Evolutionary conservation across 257 asterid genomes (phyloP), one percentile per base, ranked within the genome.

Genomic region (Primulina huaijiensis): DNA sequence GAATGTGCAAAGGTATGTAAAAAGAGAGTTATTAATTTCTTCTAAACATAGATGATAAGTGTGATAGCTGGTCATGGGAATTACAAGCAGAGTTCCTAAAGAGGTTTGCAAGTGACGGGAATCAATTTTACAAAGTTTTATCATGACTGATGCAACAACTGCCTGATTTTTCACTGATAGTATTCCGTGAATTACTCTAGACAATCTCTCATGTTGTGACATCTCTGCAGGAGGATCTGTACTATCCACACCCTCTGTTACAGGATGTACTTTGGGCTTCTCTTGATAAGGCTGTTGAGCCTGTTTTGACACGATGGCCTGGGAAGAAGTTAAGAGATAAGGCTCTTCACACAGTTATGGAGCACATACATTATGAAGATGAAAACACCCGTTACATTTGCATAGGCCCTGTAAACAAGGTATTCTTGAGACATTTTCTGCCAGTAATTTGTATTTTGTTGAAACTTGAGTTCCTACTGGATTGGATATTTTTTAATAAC

Each of bases 331-430:
- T 93, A 72, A 87, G 98, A 82, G 97, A 93, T 9, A 90, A 76
- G 77, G 83, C 96, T 69, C 83, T 93, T 58, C 73, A 79, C 58
- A 81, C 83, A 25, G 95, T 79, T 69, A 90, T 93, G 88, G 92
- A 88, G 82, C 98, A 93, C 72, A 80, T 93, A 81, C 98, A 93
- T 75, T 93, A 93, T 69, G 98, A 93, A 85, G 98, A 93, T 83
- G 97, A 90, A 83, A 93, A 90, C 76, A 93, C 97, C 55, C 95
- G 97, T 52, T 93, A 93, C 66, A 10, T 88, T 74, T 92, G 98
- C 88, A 90, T 92, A 68, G 97, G 96, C 59, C 96, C 97, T 55
- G 97, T 92, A 72, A 92, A 90, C 88, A 92, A 92, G 98, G 98
- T 92, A 73, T 57, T 70, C 66, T 67, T 43, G 43, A 64, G 74